Evolutionary conservation across 345 rosid genomes (phyloP), one percentile per base, ranked within the genome.

Genomic region (Ceriops zippeliana): DNA sequence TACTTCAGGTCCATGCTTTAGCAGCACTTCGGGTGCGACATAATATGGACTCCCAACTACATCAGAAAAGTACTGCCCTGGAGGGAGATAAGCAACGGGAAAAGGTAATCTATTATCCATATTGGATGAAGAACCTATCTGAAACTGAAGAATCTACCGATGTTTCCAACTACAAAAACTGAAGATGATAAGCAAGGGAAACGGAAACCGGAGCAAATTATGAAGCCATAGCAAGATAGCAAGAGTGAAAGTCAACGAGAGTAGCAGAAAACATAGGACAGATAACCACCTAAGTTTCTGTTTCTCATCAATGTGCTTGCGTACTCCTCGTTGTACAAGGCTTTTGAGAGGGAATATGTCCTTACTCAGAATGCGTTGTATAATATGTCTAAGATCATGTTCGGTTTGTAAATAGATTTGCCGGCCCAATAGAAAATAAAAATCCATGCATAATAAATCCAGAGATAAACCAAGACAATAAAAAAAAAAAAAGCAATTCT

Each of bases 41-140:
- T 95, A 95, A 70, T 90, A 95, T 10, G 99, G 97, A 76, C 99
- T 95, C 63, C 99, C 99, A 24, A 95, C 99, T 62, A 95, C 97
- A 82, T 95, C 99, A 27, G 74, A 75, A 66, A 91, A 83, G 63
- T 77, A 79, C 75, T 91, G 96, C 67, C 96, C 98, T 91, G 83
- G 58, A 81, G 28, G 54, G 46, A 9, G 72, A 57, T 66, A 69
- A 58, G 59, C 8, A 28, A 63, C n/a, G 26, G 11, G 21, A 15
- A 46, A 68, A 73, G 53, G 52, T 27, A 69, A 51, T 35, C 34
- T 62, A 27, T 26, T 63, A 20, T 24, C 61, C 62, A 64, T 8
- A 47, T 56, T 52, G 68, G 19, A 42, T 15, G 20, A 68, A 17
- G 35, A 32, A 73, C 17, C 32, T 26, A 2, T 20, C 46, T 26